Percentiles rank a stretch among this genome's conserved stretches.
These are phyloP conservation scores for Silybum marianum DNA, from an alignment of 129 eudicot genomes.

Conservation along the genomic window DNA sequence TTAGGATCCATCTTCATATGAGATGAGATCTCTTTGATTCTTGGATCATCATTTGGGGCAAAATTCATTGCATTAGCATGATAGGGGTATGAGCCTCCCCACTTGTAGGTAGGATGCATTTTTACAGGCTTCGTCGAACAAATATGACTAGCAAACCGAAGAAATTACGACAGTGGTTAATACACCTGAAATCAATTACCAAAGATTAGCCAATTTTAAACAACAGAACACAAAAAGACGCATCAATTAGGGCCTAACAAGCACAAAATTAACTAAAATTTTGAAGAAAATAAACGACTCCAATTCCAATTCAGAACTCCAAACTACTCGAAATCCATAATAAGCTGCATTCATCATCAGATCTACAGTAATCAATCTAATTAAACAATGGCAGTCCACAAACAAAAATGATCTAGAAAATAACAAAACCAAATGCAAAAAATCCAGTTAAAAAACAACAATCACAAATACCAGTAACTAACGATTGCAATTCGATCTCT, in stretches of 20 bases:
- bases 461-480: too few species aligned
- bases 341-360: not conserved
- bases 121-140: not conserved
- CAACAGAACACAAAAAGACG: not conserved
- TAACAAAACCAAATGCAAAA: not conserved
- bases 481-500: not conserved
- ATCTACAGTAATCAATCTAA: not conserved
- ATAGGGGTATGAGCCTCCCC: conserved; percentile 38
- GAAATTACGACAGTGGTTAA: not conserved
- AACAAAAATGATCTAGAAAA: not conserved
- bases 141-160: not conserved
- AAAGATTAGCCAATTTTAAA: not conserved
- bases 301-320: not conserved
- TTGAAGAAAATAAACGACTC: not conserved
- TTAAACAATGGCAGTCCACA: not conserved
- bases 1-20: conserved; percentile 42
- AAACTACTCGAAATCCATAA: not conserved
- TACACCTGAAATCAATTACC: conserved; percentile 20
- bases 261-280: not conserved
- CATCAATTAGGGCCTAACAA: not conserved
- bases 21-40: conserved; percentile 32
- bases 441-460: too few species aligned
- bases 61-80: conserved; percentile 32
- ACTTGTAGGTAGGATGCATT: conserved; percentile 41
- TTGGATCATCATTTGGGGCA: conserved; percentile 35